Conservation (phyloP, 2,329 filamentous ascomycete species). For the Aspergillus awamori region DNA sequence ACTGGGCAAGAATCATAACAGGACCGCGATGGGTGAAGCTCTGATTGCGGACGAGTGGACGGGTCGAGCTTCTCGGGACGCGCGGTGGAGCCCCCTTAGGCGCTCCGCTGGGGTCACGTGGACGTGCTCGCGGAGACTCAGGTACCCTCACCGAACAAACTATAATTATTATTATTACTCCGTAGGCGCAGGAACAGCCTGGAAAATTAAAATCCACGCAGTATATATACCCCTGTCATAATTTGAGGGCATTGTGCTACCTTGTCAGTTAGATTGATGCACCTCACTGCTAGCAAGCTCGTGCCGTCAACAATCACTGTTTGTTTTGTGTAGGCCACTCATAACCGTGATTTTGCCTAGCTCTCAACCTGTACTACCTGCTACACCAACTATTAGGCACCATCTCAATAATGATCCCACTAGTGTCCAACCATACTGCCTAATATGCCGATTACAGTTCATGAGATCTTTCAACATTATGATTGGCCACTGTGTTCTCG, state of each 20-base stretch:
- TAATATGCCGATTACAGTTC: background rate
- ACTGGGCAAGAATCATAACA: background rate
- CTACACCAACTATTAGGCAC: background rate
- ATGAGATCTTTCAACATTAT: background rate
- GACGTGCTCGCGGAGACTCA: no score
- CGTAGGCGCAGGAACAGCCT: background rate
- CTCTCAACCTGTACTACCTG: background rate
- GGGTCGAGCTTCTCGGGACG: conserved; percentile 9
- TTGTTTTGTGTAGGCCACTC: background rate
- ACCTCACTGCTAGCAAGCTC: no score
- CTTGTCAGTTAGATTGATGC: background rate
- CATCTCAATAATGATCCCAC: background rate
- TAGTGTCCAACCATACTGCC: background rate
- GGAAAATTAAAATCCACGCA: background rate
- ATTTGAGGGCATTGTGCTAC: background rate
- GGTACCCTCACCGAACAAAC: background rate
- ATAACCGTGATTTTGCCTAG: background rate
- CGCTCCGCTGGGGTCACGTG: background rate
- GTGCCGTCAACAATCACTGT: background rate
- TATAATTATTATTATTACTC: no score
- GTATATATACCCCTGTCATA: no score
- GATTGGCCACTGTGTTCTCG: background rate
- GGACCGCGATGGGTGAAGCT: conserved; percentile 6
- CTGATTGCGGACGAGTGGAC: conserved; percentile 9
- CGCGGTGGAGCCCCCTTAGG: conserved; percentile 11